Evolutionary conservation across 2,329 filamentous ascomycete species (phyloP).

Genomic region (Nothophaeocryptopus gaeumannii): DNA sequence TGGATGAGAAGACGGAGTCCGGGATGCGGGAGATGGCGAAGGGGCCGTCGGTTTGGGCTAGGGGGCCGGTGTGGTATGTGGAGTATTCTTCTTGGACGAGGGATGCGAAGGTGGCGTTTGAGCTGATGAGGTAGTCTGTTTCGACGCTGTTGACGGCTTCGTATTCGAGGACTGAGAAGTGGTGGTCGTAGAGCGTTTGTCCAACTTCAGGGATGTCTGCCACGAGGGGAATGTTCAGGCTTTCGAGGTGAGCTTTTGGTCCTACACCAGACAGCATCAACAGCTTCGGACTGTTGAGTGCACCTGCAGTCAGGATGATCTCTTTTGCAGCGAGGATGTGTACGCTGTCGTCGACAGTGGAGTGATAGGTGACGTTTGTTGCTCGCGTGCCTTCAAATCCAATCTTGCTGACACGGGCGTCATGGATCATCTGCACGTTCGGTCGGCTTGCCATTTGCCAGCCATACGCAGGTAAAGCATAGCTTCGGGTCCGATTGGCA

Average conservation of each 20-base stretch:
- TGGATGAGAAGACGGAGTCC: neutral
- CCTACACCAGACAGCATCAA: slow-evolving; percentile 65
- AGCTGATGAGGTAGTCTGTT: slow-evolving; percentile 28
- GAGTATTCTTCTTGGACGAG: slow-evolving; percentile 34
- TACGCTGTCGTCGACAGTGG: neutral
- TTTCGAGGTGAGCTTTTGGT: slow-evolving; percentile 50
- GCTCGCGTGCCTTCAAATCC: slow-evolving; percentile 7
- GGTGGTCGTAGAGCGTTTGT: slow-evolving; percentile 27
- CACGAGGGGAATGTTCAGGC: slow-evolving; percentile 53
- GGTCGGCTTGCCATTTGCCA: slow-evolving; percentile 7
- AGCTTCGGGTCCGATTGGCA: slow-evolving; percentile 9
- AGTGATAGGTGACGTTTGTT: slow-evolving; percentile 6
- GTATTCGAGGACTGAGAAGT: slow-evolving; percentile 33
- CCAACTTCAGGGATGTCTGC: slow-evolving; percentile 48
- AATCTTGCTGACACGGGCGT: slow-evolving; percentile 14
- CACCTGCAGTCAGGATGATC: slow-evolving; percentile 50
- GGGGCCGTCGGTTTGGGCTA: slow-evolving; percentile 40
- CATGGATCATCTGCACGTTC: slow-evolving; percentile 10
- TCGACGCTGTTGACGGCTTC: slow-evolving; percentile 1
- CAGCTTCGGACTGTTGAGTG: slow-evolving; percentile 62
- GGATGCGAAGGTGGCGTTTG: slow-evolving; percentile 7
- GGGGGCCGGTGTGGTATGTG: slow-evolving; percentile 50
- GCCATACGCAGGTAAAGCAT: slow-evolving; percentile 9
- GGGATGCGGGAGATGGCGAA: slow-evolving; percentile 35
- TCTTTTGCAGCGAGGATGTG: slow-evolving; percentile 35